Evolutionary conservation across 176 grass and related monocot genomes (phyloP), one percentile per base, ranked within the genome.

Genomic region (Elaeis guineensis): DNA sequence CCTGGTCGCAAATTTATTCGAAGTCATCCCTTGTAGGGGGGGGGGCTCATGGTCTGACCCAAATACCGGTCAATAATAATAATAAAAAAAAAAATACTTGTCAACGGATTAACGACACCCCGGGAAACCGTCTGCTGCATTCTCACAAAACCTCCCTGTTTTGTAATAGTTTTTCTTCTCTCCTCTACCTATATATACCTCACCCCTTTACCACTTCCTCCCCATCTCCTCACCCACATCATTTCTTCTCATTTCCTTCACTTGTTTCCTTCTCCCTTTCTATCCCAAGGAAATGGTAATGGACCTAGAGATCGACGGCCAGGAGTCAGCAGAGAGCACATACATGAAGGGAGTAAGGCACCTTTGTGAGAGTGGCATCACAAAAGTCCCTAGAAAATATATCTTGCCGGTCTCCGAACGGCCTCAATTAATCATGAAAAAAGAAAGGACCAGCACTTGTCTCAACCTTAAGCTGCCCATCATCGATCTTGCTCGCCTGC

Each of bases 321-420:
- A 9, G 16, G 72, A 54, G 21, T 49, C 28, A 0, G 49, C 16
- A 0, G 25, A 71, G 3, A 2, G 5, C 3, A 32, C 69, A 28
- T 63, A 55, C 19, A 29, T 77, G 64, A 80, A 80, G 15, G 90
- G 90, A 59, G 90, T 95, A 44, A 77, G 63, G 0, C 74, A 89
- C 56, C 77, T 95, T 18, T 79, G 73, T 50, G 86, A 89, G 39
- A 63, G 55, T 39, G 84, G 93, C 26, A 71, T 95, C 35, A 83
- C 67, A 5, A 50, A 23, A 19, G 73, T 89, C 8, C 90, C 90
- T 0, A 16, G 17, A 3, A 77, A 65, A 54, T 95, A 89, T 77
- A 67, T 95, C 26, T 57, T 95, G 5, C 82, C 85, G 2, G 65
- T 55, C 2, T 24, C 57, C 3, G 85, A 95, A 14, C 79, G 82